phyloP scores from a whole-genome alignment of 2,329 filamentous ascomycete genomes.

The Zopfia rhizophila region DNA sequence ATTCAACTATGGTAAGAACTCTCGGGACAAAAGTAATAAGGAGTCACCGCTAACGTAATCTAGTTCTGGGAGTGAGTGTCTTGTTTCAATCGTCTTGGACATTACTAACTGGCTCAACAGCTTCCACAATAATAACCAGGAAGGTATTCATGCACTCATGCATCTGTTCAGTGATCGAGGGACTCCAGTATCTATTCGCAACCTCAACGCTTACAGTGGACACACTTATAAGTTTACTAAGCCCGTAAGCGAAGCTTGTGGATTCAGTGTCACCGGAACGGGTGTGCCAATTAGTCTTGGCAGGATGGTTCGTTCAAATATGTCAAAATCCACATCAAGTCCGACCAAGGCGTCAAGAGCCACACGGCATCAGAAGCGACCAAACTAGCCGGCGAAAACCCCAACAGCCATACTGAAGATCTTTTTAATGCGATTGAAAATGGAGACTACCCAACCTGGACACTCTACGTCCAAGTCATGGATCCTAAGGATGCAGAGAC shows the following conservation, averaged over 20 bases:
- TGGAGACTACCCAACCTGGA: slow-evolving; percentile 62
- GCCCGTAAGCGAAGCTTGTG: too few species aligned
- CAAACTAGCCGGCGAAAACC: slow-evolving; percentile 47
- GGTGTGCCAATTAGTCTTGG: too few species aligned
- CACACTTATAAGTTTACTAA: slow-evolving; percentile 56
- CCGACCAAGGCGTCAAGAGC: slow-evolving; percentile 59
- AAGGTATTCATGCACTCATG: slow-evolving; percentile 64
- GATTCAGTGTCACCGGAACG: neutral
- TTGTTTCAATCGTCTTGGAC: too few species aligned
- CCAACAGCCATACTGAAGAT: slow-evolving; percentile 52
- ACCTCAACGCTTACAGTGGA: slow-evolving; percentile 59
- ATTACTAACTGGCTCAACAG: too few species aligned
- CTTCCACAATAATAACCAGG: slow-evolving; percentile 57
- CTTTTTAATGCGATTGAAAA: slow-evolving; percentile 58
- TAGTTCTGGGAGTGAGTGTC: slow-evolving; percentile 55
- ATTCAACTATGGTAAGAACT: slow-evolving; percentile 51
- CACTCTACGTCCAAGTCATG: slow-evolving; percentile 66
- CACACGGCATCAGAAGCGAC: slow-evolving; percentile 53
- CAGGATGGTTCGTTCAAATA: slow-evolving; percentile 62
- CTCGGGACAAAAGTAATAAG: slow-evolving; percentile 19
- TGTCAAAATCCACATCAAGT: slow-evolving; percentile 62
- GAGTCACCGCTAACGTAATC: neutral
- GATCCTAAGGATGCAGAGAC: slow-evolving; percentile 61
- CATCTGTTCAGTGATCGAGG: slow-evolving; percentile 63
- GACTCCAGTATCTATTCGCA: slow-evolving; percentile 58